These are phyloP conservation scores for Podila minutissima DNA, from an alignment of 192 early-diverging fungal species.

Conservation along the genomic window DNA sequence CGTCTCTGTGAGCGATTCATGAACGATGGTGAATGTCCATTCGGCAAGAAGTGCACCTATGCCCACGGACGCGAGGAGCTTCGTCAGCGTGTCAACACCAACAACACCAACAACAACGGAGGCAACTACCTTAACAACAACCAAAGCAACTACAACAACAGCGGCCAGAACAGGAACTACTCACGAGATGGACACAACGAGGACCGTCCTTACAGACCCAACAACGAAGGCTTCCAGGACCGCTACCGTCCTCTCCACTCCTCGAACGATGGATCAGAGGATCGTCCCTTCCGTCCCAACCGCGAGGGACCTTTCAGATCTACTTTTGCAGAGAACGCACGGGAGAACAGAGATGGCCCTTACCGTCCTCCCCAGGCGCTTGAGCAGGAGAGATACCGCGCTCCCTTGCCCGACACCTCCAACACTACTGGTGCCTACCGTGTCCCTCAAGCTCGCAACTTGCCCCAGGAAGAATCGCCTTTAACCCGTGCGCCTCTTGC, in stretches of 20 bases:
- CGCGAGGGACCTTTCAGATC: slow-evolving; percentile 42
- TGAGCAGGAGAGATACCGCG: slow-evolving; percentile 27
- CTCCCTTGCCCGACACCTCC: slow-evolving; percentile 12
- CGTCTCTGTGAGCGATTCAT: slow-evolving; percentile 84
- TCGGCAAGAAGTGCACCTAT: slow-evolving; percentile 89
- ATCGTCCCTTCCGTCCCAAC: slow-evolving; percentile 51
- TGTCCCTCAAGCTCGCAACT: slow-evolving; percentile 29
- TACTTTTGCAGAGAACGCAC: slow-evolving; percentile 34
- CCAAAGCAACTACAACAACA: slow-evolving; percentile 2
- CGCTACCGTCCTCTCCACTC: slow-evolving; percentile 32
- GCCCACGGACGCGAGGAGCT: slow-evolving; percentile 62
- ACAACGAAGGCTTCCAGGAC: slow-evolving; percentile 29
- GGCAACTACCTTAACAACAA: slow-evolving; percentile 7
- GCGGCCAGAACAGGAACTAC: slow-evolving; percentile 19
- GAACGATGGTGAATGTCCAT: slow-evolving; percentile 81
- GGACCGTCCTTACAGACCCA: slow-evolving; percentile 32
- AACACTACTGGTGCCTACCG: slow-evolving; percentile 38
- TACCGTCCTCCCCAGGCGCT: slow-evolving; percentile 44
- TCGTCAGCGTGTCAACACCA: slow-evolving; percentile 45
- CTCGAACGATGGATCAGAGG: slow-evolving; percentile 52
- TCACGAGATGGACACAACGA: slow-evolving; percentile 25
- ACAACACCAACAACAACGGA: slow-evolving; percentile 10
- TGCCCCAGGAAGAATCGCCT: slow-evolving; percentile 14
- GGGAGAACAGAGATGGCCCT: slow-evolving; percentile 47
- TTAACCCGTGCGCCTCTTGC: slow-evolving; percentile 44